Conservation (phyloP, 2,329 filamentous ascomycete species). For the Basipetospora chlamydospora region DNA sequence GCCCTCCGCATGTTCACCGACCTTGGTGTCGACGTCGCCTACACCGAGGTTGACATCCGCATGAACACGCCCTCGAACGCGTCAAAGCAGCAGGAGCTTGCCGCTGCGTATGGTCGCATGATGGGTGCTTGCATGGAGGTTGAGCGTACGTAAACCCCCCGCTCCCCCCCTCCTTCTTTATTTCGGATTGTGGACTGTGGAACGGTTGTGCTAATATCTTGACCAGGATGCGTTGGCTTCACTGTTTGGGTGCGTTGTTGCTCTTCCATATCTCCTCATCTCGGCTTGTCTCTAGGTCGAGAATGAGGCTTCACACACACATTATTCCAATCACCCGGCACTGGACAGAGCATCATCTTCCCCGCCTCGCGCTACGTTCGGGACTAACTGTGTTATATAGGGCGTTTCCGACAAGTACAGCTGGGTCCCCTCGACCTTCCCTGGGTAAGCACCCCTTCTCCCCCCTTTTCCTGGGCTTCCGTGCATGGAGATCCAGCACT, state of each 20-base stretch:
- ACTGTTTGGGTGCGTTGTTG: slow-evolving; percentile 14
- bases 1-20: slow-evolving; percentile 26
- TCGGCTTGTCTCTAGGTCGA: too few relatives aligned
- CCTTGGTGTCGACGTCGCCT: slow-evolving; percentile 30
- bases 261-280: not conserved
- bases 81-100: slow-evolving; percentile 24
- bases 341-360: not conserved
- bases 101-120: slow-evolving; percentile 21
- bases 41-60: slow-evolving; percentile 39
- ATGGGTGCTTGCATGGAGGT: slow-evolving; percentile 14
- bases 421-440: slow-evolving; percentile 12
- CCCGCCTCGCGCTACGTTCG: not conserved
- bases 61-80: slow-evolving; percentile 23
- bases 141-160: slow-evolving; percentile 7
- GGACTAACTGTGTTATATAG: slow-evolving; percentile 8
- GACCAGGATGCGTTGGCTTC: slow-evolving; percentile 13
- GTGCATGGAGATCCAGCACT: not conserved
- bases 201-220: not conserved
- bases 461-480: not conserved
- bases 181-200: not conserved
- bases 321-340: not conserved
- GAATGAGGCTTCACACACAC: too few relatives aligned
- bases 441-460: slow-evolving; percentile 10
- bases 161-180: not conserved
- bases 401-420: slow-evolving; percentile 13